Base-by-base conservation (phyloP, 2,329 filamentous ascomycete species). In the Ambrosiella xylebori region DNA sequence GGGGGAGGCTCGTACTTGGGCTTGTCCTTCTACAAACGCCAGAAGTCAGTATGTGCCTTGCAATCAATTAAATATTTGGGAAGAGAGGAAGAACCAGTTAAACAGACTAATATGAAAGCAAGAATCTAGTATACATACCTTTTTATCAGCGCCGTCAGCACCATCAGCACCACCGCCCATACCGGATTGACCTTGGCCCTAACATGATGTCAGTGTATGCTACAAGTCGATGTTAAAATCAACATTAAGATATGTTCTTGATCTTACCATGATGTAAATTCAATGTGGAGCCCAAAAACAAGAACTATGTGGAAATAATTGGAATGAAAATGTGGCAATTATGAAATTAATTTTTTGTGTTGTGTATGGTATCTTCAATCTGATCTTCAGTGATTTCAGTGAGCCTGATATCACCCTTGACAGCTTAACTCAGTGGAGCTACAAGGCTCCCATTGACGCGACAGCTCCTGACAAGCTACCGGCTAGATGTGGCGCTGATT, bases 1-100 rank as follows among this genome's bases (percentile, higher is more conserved):
- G 93, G 93, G 65, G 93, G 93, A 63, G 93, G 93, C 73, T 98
- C 93, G 78, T 98, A 98, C 86, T 95, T 97, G 69, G 93, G 93
- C 84, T 98, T 98, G 63, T 98, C 91, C 80, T 98, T 97, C 91
- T 95, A 45, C 15, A 55, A 13, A 44, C 5, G 17, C 8, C 13
- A 35, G 12, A 12, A 15, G 36, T 54, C 39, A 58, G 57, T 39
- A 54, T 27, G 13, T 27, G 17, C 12, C 2, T 12, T 15, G 15
- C 3, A 19, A 11, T 35, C 7, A 27, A 11, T 35, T 2, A 27
- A 4, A 1, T 45, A 3, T 7, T 8, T 41, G 35, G 51, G 60
- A 2, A 19, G 27, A 56, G 9, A 3, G 15, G 4, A 3, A 40
- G 4, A 40, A 50, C 3, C n/a, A n/a, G 5, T n/a, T 41, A n/a